Evolutionary conservation across 2,329 filamentous ascomycete genomes (phyloP), one percentile per base, ranked within the genome.

Genomic region (Pestalotiopsis sp.): DNA sequence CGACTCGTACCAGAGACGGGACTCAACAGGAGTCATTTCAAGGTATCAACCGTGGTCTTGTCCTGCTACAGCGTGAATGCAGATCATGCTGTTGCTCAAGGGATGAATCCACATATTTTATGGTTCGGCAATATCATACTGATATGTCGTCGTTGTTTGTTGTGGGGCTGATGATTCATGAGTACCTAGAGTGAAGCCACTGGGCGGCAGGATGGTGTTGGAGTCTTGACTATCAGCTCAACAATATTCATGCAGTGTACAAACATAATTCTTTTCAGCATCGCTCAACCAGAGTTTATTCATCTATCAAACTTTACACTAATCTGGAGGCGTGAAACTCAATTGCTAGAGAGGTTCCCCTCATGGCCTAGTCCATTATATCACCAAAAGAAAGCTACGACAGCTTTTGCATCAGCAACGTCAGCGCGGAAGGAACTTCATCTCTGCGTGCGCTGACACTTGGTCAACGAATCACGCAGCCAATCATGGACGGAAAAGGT

Each of bases 111-210:
- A 52, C 45, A n/a, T 52, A n/a, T 52, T 52, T n/a, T n/a, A 52
- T 23, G 38, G 38, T 12, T 62, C 20, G 61, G 4, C 61, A 38
- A 11, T 20, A 38, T 25, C 38, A 25, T 45, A 41, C 12, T 64
- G n/a, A 64, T 49, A n/a, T 11, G 27, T 41, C 25, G n/a, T 61
- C 20, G 13, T 61, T 31, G 27, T 20, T 38, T 27, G 39, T 38
- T 23, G 61, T 64, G 61, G 61, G 61, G 38, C 38, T 45, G 39
- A 64, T 64, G 61, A 64, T 64, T 69, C 68, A 67, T 62, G 68
- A 64, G 39, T 25, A 31, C 27, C 27, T 31, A 31, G 38, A 23
- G 12, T n/a, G 14, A 64, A 52, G 39, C n/a, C 39, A 64, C n/a
- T 38, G 17, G 31, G 13, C 25, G 56, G 17, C 14, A 36, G n/a